Percentiles rank a stretch among this genome's conserved stretches.
phyloP scores from a whole-genome alignment of 306 rosid genomes.

The Ormosia emarginata region DNA sequence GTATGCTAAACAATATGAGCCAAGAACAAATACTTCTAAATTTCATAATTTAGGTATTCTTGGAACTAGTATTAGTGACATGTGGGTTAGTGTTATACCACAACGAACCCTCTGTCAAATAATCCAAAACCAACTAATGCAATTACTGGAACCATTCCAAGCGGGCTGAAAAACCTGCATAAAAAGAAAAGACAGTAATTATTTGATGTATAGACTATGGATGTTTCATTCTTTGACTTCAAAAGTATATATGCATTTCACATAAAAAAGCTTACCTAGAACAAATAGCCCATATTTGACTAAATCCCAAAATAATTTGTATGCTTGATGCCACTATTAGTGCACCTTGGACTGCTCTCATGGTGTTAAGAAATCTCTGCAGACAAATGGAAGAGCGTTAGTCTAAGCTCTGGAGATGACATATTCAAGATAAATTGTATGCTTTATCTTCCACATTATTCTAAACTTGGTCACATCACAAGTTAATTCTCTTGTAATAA shows the following conservation, averaged over 20 bases:
- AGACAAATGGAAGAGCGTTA: constrained; percentile 22
- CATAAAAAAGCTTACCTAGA: constrained; percentile 53
- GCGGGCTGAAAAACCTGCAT: constrained; percentile 97
- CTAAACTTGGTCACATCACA: neutral
- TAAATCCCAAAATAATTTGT: constrained; percentile 84
- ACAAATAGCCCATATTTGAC: constrained; percentile 91
- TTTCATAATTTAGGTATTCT: neutral
- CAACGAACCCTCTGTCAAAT: constrained; percentile 96
- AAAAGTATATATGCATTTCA: neutral
- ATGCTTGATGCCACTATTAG: constrained; percentile 83
- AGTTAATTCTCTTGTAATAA: neutral
- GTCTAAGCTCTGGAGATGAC: neutral
- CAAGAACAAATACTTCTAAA: neutral
- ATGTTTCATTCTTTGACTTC: neutral
- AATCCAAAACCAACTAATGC: constrained; percentile 93
- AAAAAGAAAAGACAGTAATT: constrained; percentile 1
- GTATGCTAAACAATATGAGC: neutral
- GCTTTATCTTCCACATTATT: neutral
- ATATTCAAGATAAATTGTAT: neutral
- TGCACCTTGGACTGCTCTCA: constrained; percentile 94
- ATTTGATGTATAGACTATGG: neutral
- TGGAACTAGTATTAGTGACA: neutral
- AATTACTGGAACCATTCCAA: constrained; percentile 97
- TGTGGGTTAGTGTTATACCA: constrained; percentile 51
- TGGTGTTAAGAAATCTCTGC: constrained; percentile 79